These are phyloP conservation scores for Ophiostoma australiae DNA, from an alignment of 2,329 filamentous ascomycete genomes.

Conservation along the genomic window DNA sequence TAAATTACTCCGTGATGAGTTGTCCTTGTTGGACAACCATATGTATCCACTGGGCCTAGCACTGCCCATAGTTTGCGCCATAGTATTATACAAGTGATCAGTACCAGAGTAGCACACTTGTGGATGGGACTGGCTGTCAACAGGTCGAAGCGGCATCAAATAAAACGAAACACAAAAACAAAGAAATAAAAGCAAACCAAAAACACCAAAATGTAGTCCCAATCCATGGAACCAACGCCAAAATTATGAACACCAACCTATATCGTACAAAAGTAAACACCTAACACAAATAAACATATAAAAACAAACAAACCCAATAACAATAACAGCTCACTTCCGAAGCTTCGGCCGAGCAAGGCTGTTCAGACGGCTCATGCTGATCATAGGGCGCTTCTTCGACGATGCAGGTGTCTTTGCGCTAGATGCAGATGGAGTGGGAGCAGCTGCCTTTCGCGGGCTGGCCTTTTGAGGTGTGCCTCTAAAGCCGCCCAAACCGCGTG, in stretches of 20 bases:
- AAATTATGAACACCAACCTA: not conserved
- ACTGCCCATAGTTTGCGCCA: not conserved
- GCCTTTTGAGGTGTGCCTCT: conserved; percentile 22
- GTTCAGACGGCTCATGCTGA: conserved; percentile 57
- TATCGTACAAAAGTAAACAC: conserved; percentile 17
- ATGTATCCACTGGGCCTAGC: conserved; percentile 2
- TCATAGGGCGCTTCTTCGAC: conserved; percentile 48
- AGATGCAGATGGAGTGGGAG: not conserved
- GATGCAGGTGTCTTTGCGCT: conserved; percentile 39
- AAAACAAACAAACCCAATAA: not conserved
- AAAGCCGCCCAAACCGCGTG: not conserved
- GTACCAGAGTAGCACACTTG: conserved; percentile 2
- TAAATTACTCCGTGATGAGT: conserved; percentile 21
- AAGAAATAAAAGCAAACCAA: not conserved
- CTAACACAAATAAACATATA: not conserved
- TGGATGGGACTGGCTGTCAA: not conserved
- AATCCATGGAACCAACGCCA: not conserved
- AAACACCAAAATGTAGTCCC: conserved; percentile 16
- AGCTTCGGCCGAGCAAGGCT: conserved; percentile 58
- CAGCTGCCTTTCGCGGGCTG: conserved; percentile 33
- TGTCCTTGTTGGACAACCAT: conserved; percentile 10
- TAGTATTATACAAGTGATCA: conserved; percentile 11
- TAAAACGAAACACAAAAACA: not conserved
- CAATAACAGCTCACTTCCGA: conserved; percentile 35
- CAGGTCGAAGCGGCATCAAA: not conserved